Evolutionary conservation across 1,139 yeast genomes (phyloP), one percentile per base, ranked within the genome.

Genomic region (Suhomyces yuchorum): DNA sequence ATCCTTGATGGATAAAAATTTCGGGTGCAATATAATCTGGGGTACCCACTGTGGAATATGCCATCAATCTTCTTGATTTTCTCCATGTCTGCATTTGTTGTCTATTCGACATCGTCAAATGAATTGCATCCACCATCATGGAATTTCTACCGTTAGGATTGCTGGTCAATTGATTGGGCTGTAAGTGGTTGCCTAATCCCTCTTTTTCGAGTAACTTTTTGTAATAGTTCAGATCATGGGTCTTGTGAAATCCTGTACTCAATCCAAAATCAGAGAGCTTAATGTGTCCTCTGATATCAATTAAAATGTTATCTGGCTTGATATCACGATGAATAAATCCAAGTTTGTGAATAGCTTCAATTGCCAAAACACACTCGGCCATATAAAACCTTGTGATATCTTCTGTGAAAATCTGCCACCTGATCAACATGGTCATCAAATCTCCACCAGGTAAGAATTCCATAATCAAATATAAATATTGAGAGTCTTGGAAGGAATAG

Each of bases 1-100:
- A 95, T 3, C 99, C 99, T 72, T 93, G 97, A 62, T 93, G 96
- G 45, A 92, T 77, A 61, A 93, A 95, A 55, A 95, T 93, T 66
- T 93, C 99, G 0, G 99, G 99, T 0, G 99, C 99, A 68, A 93
- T 95, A 67, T 93, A 93, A 67, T 93, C 99, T 0, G 99, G 99
- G 0, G 99, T 93, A 47, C 99, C 99, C 26, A 93, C 99, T 0
- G 99, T 93, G 4, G 97, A 91, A 65, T 93, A 93, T 0, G 99
- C 99, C 99, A 95, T 95, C 48, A 93, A 70, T 58, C 99, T 80
- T 61, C 99, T 80, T 17, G 96, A 88, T 67, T 92, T 91, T 64
- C 99, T 82, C 99, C 99, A 93, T 0, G 99, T 93, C 67, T 95
- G 96, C 78, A 95, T 91, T 67, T 93, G 98, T 66, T 93, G 97